Conservation (phyloP, 129 eudicot species). For the Logfia minima region DNA sequence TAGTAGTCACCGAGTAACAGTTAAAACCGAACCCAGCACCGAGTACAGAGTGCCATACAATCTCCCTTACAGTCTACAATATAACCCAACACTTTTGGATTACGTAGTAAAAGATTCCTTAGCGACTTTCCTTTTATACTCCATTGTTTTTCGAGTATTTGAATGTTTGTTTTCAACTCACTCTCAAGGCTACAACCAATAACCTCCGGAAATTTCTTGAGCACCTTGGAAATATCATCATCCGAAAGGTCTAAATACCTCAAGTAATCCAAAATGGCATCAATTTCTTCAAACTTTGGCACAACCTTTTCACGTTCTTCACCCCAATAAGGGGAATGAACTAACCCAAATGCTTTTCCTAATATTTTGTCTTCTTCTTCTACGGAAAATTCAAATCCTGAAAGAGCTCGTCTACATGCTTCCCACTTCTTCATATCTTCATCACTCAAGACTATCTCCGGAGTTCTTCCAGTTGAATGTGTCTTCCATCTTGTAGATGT, state of each 20-base stretch:
- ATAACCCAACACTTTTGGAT: constrained; percentile 86
- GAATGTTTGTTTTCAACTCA: constrained; percentile 62
- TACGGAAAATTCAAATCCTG: constrained; percentile 44
- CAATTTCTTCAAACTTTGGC: constrained; percentile 55
- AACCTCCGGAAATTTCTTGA: constrained; percentile 93
- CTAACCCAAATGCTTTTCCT: constrained; percentile 90
- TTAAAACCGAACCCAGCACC: constrained; percentile 97
- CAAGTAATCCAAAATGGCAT: constrained; percentile 53
- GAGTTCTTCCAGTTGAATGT: constrained; percentile 40
- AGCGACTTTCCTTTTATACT: constrained; percentile 80
- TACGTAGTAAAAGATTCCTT: constrained; percentile 68
- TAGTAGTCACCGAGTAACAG: neutral
- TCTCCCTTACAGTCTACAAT: constrained; percentile 95
- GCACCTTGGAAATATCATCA: constrained; percentile 71
- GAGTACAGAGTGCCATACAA: constrained; percentile 91
- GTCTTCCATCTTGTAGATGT: constrained; percentile 50
- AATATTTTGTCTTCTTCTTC: constrained; percentile 85
- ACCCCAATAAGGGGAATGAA: constrained; percentile 95
- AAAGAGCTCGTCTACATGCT: constrained; percentile 62
- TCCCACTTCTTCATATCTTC: constrained; percentile 78
- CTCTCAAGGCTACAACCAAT: constrained; percentile 86
- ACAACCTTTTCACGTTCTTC: constrained; percentile 74
- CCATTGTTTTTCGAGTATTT: constrained; percentile 69
- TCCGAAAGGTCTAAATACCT: constrained; percentile 72
- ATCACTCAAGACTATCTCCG: constrained; percentile 41